phyloP scores from a whole-genome alignment of 2,329 filamentous ascomycete species.

The Fusarium torulosum region DNA sequence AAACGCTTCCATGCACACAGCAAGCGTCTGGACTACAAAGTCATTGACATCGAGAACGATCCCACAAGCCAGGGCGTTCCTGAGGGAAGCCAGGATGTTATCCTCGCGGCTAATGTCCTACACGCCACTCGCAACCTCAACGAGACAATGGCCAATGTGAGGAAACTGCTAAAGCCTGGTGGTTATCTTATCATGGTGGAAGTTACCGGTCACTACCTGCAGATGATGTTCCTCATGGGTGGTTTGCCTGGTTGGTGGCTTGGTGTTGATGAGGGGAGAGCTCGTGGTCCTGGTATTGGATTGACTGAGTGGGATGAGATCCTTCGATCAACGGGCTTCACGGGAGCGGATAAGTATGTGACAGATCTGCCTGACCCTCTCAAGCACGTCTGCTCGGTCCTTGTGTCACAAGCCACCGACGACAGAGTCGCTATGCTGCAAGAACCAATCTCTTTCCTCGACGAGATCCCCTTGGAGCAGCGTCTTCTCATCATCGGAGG shows the following conservation, averaged over 20 bases:
- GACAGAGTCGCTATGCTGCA: not conserved
- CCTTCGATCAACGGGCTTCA: not conserved
- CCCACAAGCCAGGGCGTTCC: not conserved
- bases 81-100: conserved; percentile 1
- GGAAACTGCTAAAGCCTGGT: not conserved
- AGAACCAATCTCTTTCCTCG: not conserved
- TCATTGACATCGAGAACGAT: conserved; percentile 5
- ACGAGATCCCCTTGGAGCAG: not conserved
- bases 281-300: not conserved
- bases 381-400: not conserved
- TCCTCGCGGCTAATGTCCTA: conserved; percentile 2
- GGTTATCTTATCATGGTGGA: conserved; percentile 11
- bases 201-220: not conserved
- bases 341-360: not conserved
- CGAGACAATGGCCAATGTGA: conserved; percentile 8
- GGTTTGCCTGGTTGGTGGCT: conserved; percentile 20
- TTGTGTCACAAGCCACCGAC: not conserved
- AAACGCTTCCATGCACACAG: not conserved
- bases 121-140: conserved; percentile 4
- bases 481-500: not conserved
- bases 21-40: not conserved
- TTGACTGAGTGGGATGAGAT: conserved; percentile 13
- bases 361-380: conserved; percentile 1
- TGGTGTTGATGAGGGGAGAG: conserved; percentile 11
- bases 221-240: conserved; percentile 12